Conservation (phyloP, 768 basidiomycete genomes). For the Amanita brunnescens region DNA sequence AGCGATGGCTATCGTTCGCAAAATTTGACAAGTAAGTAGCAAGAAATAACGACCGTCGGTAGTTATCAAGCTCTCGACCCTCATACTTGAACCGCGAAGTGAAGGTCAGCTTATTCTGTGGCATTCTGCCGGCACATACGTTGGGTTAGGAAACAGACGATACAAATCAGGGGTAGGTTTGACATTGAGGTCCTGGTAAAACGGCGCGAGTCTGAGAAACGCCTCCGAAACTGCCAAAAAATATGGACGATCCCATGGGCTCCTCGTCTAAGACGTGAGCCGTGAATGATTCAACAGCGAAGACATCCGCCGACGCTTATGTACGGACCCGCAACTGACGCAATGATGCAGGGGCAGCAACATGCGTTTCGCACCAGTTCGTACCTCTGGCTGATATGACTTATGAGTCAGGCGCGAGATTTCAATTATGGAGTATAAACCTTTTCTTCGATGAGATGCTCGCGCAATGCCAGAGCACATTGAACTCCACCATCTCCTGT, state of each 20-base stretch:
- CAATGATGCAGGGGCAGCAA: neutral
- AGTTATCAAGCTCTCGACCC: neutral
- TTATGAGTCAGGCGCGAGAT: too few relatives aligned
- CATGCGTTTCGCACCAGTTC: neutral
- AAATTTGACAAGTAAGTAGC: neutral
- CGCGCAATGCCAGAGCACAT: neutral
- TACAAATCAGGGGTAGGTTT: neutral
- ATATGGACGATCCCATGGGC: too few relatives aligned
- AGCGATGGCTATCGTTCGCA: neutral
- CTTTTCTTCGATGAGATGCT: too few relatives aligned
- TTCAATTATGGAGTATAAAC: too few relatives aligned
- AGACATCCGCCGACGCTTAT: neutral
- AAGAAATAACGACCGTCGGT: neutral
- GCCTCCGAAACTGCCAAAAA: neutral
- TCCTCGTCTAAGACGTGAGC: neutral
- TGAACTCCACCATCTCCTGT: neutral
- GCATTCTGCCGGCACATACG: neutral
- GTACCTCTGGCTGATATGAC: too few relatives aligned
- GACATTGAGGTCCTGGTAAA: neutral
- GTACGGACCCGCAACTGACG: neutral
- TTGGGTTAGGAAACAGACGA: neutral
- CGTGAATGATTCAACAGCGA: neutral
- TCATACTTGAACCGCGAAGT: neutral
- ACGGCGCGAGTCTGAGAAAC: neutral
- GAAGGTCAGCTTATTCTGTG: neutral